Conservation (phyloP, 2,329 filamentous ascomycete species). For the Claviceps monticola region DNA sequence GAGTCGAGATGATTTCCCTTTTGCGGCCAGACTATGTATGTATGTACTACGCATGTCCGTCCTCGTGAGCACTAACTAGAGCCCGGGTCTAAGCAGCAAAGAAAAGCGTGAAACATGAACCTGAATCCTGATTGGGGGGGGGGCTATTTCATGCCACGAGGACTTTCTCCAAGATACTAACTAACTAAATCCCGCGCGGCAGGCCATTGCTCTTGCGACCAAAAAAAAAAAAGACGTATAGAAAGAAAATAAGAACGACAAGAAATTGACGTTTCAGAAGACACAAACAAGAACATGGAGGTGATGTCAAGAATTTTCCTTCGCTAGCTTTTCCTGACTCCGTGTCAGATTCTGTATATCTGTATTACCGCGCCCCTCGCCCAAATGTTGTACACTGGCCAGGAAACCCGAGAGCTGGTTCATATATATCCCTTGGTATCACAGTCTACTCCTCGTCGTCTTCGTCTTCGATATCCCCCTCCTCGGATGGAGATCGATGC, state of each 20-base stretch:
- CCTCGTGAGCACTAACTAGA: no score
- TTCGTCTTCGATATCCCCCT: constrained; percentile 27
- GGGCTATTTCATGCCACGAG: no score
- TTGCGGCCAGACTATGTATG: no score
- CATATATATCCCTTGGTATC: background rate
- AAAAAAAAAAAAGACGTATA: background rate
- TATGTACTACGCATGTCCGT: no score
- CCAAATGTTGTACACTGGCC: background rate
- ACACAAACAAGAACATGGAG: background rate
- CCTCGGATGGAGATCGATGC: constrained; percentile 17
- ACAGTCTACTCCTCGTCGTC: background rate
- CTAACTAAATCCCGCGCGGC: background rate
- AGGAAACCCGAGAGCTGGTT: background rate
- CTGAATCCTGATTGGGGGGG: no score
- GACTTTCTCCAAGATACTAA: no score
- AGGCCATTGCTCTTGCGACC: background rate
- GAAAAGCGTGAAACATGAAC: no score
- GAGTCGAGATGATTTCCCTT: no score
- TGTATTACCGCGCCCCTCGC: no score
- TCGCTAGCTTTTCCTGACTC: background rate
- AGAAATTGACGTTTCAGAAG: background rate
- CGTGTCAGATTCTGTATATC: background rate
- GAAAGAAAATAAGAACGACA: background rate
- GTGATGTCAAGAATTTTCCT: no score
- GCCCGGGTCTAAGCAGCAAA: no score